Base-by-base conservation (phyloP, 306 rosid genomes). In the Inga leiocalycina region DNA sequence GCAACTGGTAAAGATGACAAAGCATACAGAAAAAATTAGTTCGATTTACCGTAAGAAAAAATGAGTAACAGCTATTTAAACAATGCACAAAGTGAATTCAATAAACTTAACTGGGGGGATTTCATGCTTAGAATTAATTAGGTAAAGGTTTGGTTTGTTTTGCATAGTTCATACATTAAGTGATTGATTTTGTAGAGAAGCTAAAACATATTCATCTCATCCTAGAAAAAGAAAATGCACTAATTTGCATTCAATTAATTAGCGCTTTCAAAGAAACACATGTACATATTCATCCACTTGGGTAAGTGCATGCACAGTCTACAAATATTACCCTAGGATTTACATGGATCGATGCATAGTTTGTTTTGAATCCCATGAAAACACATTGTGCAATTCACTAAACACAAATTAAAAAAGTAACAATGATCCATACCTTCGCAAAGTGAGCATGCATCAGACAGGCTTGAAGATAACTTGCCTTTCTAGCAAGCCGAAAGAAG, bases 401-500 rank as follows among this genome's bases (percentile, higher is more conserved):
- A 64, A 66, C 34, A 74, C 72, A 80, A 83, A 80, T 72, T 16
- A 62, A 73, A 27, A 39, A 35, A 13, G 86, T 56, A 83, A 85
- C 54, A 80, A 67, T 79, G 74, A 76, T 52, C 34, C 67, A 82
- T 88, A 96, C 99, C 97, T 96, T 96, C 62, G 97, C 90, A 83
- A 96, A 96, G 92, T 96, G 99, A 67, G 99, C 98, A 69, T 96
- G 99, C 97, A 96, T 96, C 83, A 96, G 86, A 93, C 99, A 96
- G 71, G 99, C 97, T 91, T 96, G 99, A 80, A 96, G 98, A 86
- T 96, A 96, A 82, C 93, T 92, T 61, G 97, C 97, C 88, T 91
- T 92, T 87, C 95, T 96, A 66, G 93, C 94, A 80, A 94, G 93
- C 75, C 97, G 91, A 85, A 94, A 96, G 87, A 94, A 94, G 81